Base-by-base conservation (phyloP, 805 yeast species). In the Debaryomyces castellii region DNA sequence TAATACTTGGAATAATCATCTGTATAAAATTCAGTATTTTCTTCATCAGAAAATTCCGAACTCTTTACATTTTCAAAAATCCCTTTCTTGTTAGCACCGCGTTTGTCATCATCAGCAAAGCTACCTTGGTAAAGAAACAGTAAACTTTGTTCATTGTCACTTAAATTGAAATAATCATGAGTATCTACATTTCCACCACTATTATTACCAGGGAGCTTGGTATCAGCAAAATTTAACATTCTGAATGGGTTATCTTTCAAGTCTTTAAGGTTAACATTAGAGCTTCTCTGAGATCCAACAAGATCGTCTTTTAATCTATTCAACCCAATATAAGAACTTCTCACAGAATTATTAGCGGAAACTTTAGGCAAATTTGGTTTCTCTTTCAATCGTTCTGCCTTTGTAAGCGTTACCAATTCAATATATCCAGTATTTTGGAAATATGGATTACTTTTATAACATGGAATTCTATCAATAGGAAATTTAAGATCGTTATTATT, bases 291-390 rank as follows among this genome's bases (percentile, higher is more conserved):
- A 1, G 62, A 57, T 16, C 56, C 51, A 4, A 54, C 47, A 25
- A 60, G 44, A 25, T 55, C 47, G 16, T 68, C 73, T 47, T 71
- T 71, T 32, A 71, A 52, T 25, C 73, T 45, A 47, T 67, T 70
- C 45, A 72, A 59, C 0, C 75, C 76, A 44, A 71, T 60, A 40
- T 55, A 66, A 1, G 76, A 70, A 50, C 57, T 68, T n/a, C 59
- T 53, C n/a, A 60, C 46, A 5, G 71, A 60, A 39, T 53, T 60
- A 11, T 55, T 48, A 2, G 51, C 53, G 8, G 71, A 63, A 10
- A 57, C 36, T 18, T 57, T 58, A 0, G 77, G 77, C 36, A 69
- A 57, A 40, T 67, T 66, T 1, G 75, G 64, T 28, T 64, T 63
- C 36, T 61, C 62, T 16, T 51, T 49, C 5, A 9, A 36, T 12